Evolutionary conservation across 208 protist species (phyloP).

Genomic region (Acanthamoeba castellanii): DNA sequence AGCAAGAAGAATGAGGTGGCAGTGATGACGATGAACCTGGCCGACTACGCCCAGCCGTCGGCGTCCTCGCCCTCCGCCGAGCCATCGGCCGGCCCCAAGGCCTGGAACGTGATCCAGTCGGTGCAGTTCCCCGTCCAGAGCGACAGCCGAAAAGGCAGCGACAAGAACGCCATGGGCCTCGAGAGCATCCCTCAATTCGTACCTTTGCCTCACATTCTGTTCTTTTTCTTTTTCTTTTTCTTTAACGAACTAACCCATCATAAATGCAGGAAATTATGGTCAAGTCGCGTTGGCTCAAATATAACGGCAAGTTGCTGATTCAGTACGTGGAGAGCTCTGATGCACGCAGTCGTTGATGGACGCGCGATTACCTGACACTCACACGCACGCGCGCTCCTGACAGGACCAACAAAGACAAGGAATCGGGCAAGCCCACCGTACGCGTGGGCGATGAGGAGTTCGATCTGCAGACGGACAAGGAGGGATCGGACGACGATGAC

Average conservation of each 20-base stretch:
- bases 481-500: constrained; percentile 35
- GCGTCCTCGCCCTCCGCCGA: background rate
- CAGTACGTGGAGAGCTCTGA: background rate
- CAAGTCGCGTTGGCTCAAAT: constrained; percentile 57
- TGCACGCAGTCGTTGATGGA: background rate
- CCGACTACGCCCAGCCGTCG: constrained; percentile 32
- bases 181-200: constrained; percentile 22
- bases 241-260: background rate
- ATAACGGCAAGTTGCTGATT: constrained; percentile 44
- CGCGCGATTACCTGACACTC: background rate
- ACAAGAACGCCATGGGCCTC: constrained; percentile 20
- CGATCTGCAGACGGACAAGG: constrained; percentile 17
- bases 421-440: constrained; percentile 2
- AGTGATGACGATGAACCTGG: constrained; percentile 8
- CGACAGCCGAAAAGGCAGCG: background rate
- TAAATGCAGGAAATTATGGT: background rate
- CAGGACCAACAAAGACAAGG: constrained; percentile 49
- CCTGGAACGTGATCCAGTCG: background rate
- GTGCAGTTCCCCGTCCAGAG: background rate
- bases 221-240: background rate
- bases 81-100: background rate
- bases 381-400: background rate
- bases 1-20: constrained; percentile 38
- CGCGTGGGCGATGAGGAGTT: constrained; percentile 8
- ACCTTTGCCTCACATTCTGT: background rate